These are phyloP conservation scores for Ceratocystiopsis minuta DNA, from an alignment of 2,329 filamentous ascomycete species.

Conservation along the genomic window DNA sequence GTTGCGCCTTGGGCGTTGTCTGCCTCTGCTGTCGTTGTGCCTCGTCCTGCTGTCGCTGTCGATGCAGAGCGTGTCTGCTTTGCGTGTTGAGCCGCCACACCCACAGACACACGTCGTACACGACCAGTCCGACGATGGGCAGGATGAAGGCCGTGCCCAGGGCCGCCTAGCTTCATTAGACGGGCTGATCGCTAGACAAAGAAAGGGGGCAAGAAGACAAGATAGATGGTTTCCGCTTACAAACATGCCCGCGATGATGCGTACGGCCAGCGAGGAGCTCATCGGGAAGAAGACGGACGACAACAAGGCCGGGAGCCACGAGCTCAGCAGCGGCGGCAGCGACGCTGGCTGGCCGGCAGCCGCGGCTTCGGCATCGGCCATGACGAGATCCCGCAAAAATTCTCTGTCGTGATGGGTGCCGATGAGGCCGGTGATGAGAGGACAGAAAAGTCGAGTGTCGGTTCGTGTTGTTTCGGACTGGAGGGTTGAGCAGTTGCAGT, in stretches of 20 bases:
- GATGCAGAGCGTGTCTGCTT: slow-evolving; percentile 2
- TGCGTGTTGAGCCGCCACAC: slow-evolving; percentile 26
- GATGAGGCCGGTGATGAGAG: too few relatives aligned
- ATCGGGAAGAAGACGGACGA: slow-evolving; percentile 7
- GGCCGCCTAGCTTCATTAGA: slow-evolving; percentile 16
- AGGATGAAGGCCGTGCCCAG: slow-evolving; percentile 28
- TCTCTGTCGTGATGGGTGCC: too few relatives aligned
- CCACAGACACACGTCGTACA: slow-evolving; percentile 35
- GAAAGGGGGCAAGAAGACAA: not conserved
- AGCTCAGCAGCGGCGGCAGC: slow-evolving; percentile 2
- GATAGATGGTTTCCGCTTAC: not conserved
- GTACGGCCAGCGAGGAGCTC: slow-evolving; percentile 4
- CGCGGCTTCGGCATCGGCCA: too few relatives aligned
- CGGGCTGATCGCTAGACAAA: not conserved
- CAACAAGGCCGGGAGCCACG: slow-evolving; percentile 5
- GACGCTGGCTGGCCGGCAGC: slow-evolving; percentile 1
- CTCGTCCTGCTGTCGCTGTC: slow-evolving; percentile 1
- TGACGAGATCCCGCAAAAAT: too few relatives aligned
- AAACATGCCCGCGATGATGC: slow-evolving; percentile 9
- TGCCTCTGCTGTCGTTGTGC: not conserved
- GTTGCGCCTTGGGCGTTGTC: not conserved
- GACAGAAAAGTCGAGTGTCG: too few relatives aligned
- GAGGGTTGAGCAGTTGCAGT: too few relatives aligned
- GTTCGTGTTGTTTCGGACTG: too few relatives aligned
- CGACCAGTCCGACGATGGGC: slow-evolving; percentile 28